These are phyloP conservation scores for Cardamine chenopodiifolia DNA, from an alignment of 345 rosid genomes.

Conservation along the genomic window DNA sequence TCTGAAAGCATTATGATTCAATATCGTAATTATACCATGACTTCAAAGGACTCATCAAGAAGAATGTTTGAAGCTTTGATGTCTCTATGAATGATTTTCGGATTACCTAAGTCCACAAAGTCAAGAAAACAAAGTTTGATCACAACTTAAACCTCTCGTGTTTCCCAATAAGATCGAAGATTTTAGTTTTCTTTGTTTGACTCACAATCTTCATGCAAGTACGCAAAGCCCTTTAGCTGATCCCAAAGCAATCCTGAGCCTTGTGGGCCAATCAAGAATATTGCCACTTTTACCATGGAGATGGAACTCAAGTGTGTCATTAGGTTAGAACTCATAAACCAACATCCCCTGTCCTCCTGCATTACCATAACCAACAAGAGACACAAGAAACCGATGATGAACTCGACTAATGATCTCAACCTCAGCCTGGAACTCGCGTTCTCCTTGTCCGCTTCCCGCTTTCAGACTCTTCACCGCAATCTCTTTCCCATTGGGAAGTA, in stretches of 20 bases:
- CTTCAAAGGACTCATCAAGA: conserved; percentile 69
- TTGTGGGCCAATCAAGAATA: conserved; percentile 72
- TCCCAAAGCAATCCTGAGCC: conserved; percentile 84
- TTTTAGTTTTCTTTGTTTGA: background rate
- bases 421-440: conserved; percentile 82
- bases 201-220: conserved; percentile 97
- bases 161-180: background rate
- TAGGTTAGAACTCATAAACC: conserved; percentile 79
- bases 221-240: conserved; percentile 92
- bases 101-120: conserved; percentile 63
- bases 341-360: conserved; percentile 60
- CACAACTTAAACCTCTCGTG: conserved; percentile 4
- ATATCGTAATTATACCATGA: conserved; percentile 56
- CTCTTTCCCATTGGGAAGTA: conserved; percentile 77
- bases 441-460: conserved; percentile 83
- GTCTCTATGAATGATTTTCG: conserved; percentile 87
- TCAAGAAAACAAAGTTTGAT: background rate
- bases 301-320: conserved; percentile 73
- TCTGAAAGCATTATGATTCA: background rate
- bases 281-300: conserved; percentile 67
- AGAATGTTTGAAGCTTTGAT: conserved; percentile 87
- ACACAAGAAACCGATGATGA: conserved; percentile 88
- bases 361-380: conserved; percentile 82
- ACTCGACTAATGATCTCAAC: conserved; percentile 90
- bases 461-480: conserved; percentile 84